Conservation (phyloP, 1,139 yeast genomes). For the Debaryomyces psychrophilus region DNA sequence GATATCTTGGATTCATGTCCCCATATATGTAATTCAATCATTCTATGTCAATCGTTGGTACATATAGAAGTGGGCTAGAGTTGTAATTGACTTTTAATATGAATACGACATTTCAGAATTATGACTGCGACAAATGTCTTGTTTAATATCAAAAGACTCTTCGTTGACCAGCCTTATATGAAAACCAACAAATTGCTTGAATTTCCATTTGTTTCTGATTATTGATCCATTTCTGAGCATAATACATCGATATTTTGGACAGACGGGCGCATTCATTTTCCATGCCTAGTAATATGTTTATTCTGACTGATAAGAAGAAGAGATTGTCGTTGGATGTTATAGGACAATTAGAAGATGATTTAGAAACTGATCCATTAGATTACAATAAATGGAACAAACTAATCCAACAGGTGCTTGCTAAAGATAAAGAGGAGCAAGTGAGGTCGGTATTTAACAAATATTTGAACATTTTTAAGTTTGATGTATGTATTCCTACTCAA, state of each 20-base stretch:
- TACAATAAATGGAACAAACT: slow-evolving; percentile 60
- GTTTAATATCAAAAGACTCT: background rate
- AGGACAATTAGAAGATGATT: slow-evolving; percentile 61
- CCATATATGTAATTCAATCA: slow-evolving; percentile 59
- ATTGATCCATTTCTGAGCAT: background rate
- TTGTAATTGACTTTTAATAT: background rate
- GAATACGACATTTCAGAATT: slow-evolving; percentile 5
- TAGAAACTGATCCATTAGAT: slow-evolving; percentile 60
- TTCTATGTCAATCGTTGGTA: slow-evolving; percentile 10
- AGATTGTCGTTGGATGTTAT: slow-evolving; percentile 49
- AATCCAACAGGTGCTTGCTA: slow-evolving; percentile 54
- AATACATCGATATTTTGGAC: background rate
- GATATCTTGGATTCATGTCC: slow-evolving; percentile 43
- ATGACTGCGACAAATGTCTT: slow-evolving; percentile 4
- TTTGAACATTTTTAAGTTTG: slow-evolving; percentile 64
- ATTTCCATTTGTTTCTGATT: background rate
- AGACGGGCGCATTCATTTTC: background rate
- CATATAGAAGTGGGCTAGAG: no score
- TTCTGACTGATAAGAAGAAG: slow-evolving; percentile 32
- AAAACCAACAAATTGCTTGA: background rate
- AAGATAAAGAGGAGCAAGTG: slow-evolving; percentile 67
- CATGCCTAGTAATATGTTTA: slow-evolving; percentile 24
- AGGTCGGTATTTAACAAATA: slow-evolving; percentile 63
- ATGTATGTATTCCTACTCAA: slow-evolving; percentile 28
- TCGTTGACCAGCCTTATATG: slow-evolving; percentile 1